Evolutionary conservation across 2,329 filamentous ascomycete species (phyloP), one percentile per base, ranked within the genome.

Genomic region (Albifimbria verrucaria): DNA sequence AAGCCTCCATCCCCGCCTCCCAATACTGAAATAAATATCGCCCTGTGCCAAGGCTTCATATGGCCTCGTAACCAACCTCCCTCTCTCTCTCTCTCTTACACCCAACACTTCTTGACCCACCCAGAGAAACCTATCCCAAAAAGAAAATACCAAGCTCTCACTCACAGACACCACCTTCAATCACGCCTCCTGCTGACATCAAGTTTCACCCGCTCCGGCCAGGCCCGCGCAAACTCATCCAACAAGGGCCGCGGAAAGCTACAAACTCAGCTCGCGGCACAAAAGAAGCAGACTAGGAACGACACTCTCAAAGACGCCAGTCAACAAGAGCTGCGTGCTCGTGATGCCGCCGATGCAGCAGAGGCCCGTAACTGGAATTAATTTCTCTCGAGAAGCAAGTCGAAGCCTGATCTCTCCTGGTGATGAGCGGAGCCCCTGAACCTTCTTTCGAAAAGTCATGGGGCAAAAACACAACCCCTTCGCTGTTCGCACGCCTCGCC

Each of bases 201-300:
- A 18, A 22, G 12, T 26, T 11, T 36, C 41, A 48, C 36, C 52
- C 49, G 55, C 50, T 48, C 42, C 41, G 53, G 54, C 47, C 60
- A 92, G 88, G 86, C 87, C 66, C 82, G 90, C 58, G 85, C 85
- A 20, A 82, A 85, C 60, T 80, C 82, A 28, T 67, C 78, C 46
- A 73, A 70, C 54, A 84, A 75, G 70, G 73, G 73, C 46, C 83
- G 84, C 62, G 86, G 89, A 17, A 92, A 91, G 66, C 77, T 95
- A 12, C 81, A 81, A 28, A 73, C 78, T 26, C 86, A 92, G 65
- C 76, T 96, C 15, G 81, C 86, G 51, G 86, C 85, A 32, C 89
- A 96, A 72, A 89, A 88, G 73, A 85, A 83, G 61, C 84, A 90
- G 73, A 91, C 88, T 9, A 80, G 85, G 50, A 77, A 74, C 25